These are phyloP conservation scores for Austroboletus sp. DNA, from an alignment of 1,284 basidiomycete species.

Conservation along the genomic window DNA sequence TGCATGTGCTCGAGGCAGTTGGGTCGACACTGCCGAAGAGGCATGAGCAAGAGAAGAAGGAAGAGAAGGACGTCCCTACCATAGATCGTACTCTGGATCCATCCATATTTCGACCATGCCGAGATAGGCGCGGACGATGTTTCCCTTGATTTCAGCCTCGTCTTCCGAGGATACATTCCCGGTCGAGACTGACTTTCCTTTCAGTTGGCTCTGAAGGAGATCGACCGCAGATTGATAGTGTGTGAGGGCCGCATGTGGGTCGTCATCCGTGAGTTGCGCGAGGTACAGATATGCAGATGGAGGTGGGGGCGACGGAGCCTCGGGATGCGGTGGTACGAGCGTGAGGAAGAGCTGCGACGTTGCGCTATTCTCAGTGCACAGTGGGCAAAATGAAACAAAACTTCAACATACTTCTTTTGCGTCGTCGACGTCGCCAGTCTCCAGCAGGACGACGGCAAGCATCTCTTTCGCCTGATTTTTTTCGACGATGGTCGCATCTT, in stretches of 20 bases:
- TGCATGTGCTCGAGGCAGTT: conserved; percentile 74
- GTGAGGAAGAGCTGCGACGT: conserved; percentile 55
- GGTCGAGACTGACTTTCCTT: conserved; percentile 49
- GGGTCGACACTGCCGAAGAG: conserved; percentile 64
- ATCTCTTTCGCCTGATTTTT: conserved; percentile 76
- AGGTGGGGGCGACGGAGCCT: conserved; percentile 57
- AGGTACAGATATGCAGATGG: conserved; percentile 85
- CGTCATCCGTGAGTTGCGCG: conserved; percentile 75
- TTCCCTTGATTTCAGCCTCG: conserved; percentile 61
- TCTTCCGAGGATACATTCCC: conserved; percentile 36
- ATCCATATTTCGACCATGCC: conserved; percentile 96
- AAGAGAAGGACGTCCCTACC: conserved; percentile 46
- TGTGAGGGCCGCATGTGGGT: conserved; percentile 69
- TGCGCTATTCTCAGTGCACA: too few species aligned
- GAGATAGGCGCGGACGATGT: conserved; percentile 77
- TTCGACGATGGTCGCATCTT: conserved; percentile 40
- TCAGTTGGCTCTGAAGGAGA: conserved; percentile 64
- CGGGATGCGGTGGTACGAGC: conserved; percentile 53
- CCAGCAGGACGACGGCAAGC: conserved; percentile 69
- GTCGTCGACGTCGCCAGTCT: conserved; percentile 68
- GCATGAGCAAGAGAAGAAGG: conserved; percentile 1
- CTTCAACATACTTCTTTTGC: conserved; percentile 58
- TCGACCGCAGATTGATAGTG: conserved; percentile 80
- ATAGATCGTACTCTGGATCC: conserved; percentile 81
- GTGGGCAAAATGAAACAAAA: background rate